A percentile compares a stretch with the other conserved stretches of the same genome.
Evolutionary conservation across 1,139 yeast genomes (phyloP).

Genomic region (Diutina pseudorugosa): DNA sequence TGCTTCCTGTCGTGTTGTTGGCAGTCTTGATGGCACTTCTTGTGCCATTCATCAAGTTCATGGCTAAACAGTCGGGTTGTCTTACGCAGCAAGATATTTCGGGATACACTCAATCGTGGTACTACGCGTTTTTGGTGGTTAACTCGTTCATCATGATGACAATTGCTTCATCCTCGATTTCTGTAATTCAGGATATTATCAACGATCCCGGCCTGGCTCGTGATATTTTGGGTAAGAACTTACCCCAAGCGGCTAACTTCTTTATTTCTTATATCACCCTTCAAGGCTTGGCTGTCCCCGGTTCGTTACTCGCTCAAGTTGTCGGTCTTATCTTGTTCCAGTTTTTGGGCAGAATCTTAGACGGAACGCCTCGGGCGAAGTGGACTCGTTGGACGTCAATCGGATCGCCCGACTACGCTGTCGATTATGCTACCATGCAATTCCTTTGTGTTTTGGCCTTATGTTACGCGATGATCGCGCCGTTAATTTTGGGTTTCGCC

Average conservation of each 20-base stretch:
- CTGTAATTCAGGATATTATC: constrained; percentile 52
- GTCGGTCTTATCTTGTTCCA: constrained; percentile 34
- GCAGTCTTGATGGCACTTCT: constrained; percentile 61
- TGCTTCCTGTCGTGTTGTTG: constrained; percentile 58
- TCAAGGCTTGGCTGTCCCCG: constrained; percentile 29
- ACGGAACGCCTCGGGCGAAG: constrained; percentile 30
- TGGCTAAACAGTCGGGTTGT: constrained; percentile 66
- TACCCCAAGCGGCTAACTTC: constrained; percentile 67
- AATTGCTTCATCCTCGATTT: constrained; percentile 63
- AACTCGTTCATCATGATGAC: constrained; percentile 78
- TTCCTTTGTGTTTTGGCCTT: constrained; percentile 27
- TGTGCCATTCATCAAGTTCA: constrained; percentile 56
- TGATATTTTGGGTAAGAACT: constrained; percentile 41
- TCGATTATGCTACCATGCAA: constrained; percentile 27
- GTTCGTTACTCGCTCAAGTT: constrained; percentile 27
- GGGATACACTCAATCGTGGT: constrained; percentile 74
- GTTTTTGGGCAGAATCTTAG: constrained; percentile 33
- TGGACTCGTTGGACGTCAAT: constrained; percentile 32
- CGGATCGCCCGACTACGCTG: constrained; percentile 31
- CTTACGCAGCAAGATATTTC: constrained; percentile 65
- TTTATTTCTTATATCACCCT: constrained; percentile 41
- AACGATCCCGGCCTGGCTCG: constrained; percentile 43
- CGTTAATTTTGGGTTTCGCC: constrained; percentile 37
- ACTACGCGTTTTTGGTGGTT: constrained; percentile 78
- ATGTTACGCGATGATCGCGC: constrained; percentile 27